Percentiles rank a stretch among this genome's conserved stretches.
Evolutionary conservation across 345 rosid species (phyloP).

Genomic region (Sonneratia caseolaris): DNA sequence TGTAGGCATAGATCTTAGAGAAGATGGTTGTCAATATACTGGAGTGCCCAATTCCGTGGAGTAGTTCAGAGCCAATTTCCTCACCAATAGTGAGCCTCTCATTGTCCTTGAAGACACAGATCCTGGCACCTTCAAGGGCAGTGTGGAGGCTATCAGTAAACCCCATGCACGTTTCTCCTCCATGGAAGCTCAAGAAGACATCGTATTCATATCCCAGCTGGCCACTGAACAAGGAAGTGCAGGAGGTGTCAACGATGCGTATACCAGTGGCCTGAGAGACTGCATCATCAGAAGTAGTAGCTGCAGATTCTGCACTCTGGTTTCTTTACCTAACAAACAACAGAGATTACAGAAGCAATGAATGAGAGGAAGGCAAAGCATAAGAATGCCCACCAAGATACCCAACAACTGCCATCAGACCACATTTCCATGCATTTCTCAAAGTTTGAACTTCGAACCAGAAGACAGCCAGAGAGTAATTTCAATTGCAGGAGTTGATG

Average conservation of each 20-base stretch:
- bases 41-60: fast-evolving
- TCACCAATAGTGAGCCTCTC: fast-evolving
- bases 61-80: fast-evolving
- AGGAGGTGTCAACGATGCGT: background rate
- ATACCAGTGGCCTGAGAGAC: background rate
- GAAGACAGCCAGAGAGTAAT: background rate
- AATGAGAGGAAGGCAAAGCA: background rate
- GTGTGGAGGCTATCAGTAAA: background rate
- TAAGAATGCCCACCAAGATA: background rate
- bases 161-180: background rate
- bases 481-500: background rate
- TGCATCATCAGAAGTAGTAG: background rate
- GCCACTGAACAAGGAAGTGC: background rate
- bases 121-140: background rate
- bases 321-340: background rate
- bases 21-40: background rate
- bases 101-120: fast-evolving
- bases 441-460: background rate
- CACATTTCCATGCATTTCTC: background rate
- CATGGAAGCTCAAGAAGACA: constrained; percentile 1
- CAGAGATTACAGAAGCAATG: background rate
- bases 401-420: background rate
- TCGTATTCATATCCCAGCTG: background rate
- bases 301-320: background rate
- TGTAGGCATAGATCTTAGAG: background rate